Percentiles rank a stretch among this genome's conserved stretches.
These are phyloP conservation scores for Penicillium sp. DNA, from an alignment of 2,329 filamentous ascomycete species.

Conservation along the genomic window DNA sequence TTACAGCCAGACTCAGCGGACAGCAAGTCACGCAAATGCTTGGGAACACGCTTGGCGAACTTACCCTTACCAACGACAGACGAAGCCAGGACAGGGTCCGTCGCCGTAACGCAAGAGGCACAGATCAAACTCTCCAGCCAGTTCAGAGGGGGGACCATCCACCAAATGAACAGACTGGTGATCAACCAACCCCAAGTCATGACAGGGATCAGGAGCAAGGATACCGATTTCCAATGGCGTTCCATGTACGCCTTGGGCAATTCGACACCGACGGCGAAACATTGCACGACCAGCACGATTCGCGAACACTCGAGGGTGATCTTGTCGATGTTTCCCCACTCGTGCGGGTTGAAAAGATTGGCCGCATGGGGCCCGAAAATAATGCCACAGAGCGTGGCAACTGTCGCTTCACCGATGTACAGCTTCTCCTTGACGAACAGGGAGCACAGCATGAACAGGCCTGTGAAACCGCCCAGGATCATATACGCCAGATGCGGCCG, in stretches of 20 bases:
- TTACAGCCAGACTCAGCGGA: slow-evolving; percentile 98
- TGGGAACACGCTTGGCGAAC: slow-evolving; percentile 95
- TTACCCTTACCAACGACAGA: slow-evolving; percentile 99
- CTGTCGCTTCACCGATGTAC: slow-evolving; percentile 97
- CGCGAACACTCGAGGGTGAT: slow-evolving; percentile 72
- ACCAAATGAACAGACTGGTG: slow-evolving; percentile 93
- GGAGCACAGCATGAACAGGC: slow-evolving; percentile 96
- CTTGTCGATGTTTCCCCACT: slow-evolving; percentile 68
- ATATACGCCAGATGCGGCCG: slow-evolving; percentile 97
- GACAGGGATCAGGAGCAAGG: slow-evolving; percentile 84
- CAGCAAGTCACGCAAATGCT: slow-evolving; percentile 91
- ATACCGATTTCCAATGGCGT: slow-evolving; percentile 90
- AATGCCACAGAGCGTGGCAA: slow-evolving; percentile 72
- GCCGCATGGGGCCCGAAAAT: slow-evolving; percentile 70
- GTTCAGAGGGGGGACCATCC: slow-evolving; percentile 73
- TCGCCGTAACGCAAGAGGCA: slow-evolving; percentile 93
- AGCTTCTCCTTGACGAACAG: slow-evolving; percentile 97
- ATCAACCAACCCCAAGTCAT: slow-evolving; percentile 90
- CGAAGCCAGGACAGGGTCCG: slow-evolving; percentile 93
- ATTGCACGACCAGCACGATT: slow-evolving; percentile 71
- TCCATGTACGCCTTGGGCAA: slow-evolving; percentile 85
- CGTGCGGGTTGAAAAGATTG: slow-evolving; percentile 60
- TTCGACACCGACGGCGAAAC: slow-evolving; percentile 72
- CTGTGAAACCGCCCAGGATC: slow-evolving; percentile 96
- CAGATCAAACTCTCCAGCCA: slow-evolving; percentile 89